Conservation (phyloP, 2,329 filamentous ascomycete genomes). For the Cladophialophora bantiana region DNA sequence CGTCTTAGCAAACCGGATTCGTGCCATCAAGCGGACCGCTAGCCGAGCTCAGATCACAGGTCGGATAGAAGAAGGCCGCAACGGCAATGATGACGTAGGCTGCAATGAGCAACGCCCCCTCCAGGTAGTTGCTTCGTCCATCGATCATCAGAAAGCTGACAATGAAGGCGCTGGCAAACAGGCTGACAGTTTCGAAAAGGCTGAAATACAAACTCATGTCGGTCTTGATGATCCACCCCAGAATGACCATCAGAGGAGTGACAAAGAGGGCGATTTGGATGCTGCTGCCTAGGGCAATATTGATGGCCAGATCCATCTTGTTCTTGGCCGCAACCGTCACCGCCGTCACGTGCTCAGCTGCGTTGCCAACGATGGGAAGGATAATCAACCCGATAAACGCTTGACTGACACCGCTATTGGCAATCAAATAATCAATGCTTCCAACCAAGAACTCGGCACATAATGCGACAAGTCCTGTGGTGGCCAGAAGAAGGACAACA, state of each 20-base stretch:
- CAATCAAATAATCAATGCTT: conserved; percentile 70
- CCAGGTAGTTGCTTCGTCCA: conserved; percentile 84
- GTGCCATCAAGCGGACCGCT: conserved; percentile 35
- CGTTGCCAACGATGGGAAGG: conserved; percentile 75
- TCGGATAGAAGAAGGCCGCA: conserved; percentile 71
- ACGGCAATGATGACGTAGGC: conserved; percentile 73
- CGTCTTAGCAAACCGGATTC: conserved; percentile 18
- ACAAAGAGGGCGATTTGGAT: conserved; percentile 76
- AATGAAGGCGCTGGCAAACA: conserved; percentile 84
- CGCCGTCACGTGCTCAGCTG: conserved; percentile 75
- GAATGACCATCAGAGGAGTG: conserved; percentile 72
- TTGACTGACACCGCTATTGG: conserved; percentile 64
- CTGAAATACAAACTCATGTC: conserved; percentile 86
- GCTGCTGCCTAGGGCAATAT: conserved; percentile 72
- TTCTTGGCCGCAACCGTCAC: conserved; percentile 75
- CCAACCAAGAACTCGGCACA: conserved; percentile 75
- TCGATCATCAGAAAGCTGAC: conserved; percentile 88
- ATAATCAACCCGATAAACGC: conserved; percentile 76
- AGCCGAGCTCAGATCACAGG: conserved; percentile 44
- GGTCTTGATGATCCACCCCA: conserved; percentile 72
- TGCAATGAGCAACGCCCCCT: conserved; percentile 70
- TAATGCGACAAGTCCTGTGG: conserved; percentile 70
- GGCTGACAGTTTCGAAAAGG: conserved; percentile 84
- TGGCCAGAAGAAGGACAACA: conserved; percentile 67
- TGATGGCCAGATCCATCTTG: conserved; percentile 78